phyloP scores from a whole-genome alignment of 352 stramenopile genomes.

The Phytophthora cryptogea region DNA sequence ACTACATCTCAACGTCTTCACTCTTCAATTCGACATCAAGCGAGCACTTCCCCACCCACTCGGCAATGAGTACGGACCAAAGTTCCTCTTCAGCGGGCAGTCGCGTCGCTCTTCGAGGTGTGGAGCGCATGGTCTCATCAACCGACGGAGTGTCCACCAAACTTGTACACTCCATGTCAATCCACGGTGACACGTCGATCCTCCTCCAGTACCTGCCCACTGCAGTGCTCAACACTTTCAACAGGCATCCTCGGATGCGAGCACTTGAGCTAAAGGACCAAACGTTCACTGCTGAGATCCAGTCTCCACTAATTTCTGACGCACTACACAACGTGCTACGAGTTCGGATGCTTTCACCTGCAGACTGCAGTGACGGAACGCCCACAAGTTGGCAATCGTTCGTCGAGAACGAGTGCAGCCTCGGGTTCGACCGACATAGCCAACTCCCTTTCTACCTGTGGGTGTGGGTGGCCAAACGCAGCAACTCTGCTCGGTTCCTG shows the following conservation, averaged over 20 bases:
- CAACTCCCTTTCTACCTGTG: constrained; percentile 47
- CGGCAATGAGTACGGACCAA: constrained; percentile 23
- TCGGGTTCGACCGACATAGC: constrained; percentile 38
- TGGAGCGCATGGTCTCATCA: constrained; percentile 43
- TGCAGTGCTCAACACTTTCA: constrained; percentile 45
- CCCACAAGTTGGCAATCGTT: constrained; percentile 46
- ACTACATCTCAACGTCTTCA: constrained; percentile 5
- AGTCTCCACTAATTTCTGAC: constrained; percentile 33
- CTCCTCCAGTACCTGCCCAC: constrained; percentile 35
- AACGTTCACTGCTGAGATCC: constrained; percentile 44
- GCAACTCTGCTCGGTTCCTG: constrained; percentile 34
- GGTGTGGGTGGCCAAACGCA: constrained; percentile 38
- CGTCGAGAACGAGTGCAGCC: constrained; percentile 48
- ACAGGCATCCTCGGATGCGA: constrained; percentile 55
- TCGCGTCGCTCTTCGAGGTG: constrained; percentile 39
- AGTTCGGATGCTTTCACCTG: constrained; percentile 21
- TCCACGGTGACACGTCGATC: constrained; percentile 28
- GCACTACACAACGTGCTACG: constrained; percentile 28
- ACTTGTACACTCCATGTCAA: constrained; percentile 42
- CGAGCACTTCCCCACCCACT: constrained; percentile 18
- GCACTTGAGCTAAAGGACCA: constrained; percentile 36
- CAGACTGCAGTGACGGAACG: constrained; percentile 31
- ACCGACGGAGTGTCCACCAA: constrained; percentile 31
- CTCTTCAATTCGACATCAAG: constrained; percentile 20
- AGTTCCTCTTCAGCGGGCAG: constrained; percentile 8